Evolutionary conservation across 495 filamentous ascomycete genomes (phyloP), one percentile per base, ranked within the genome.

Genomic region (Aspergillus nanangensis): DNA sequence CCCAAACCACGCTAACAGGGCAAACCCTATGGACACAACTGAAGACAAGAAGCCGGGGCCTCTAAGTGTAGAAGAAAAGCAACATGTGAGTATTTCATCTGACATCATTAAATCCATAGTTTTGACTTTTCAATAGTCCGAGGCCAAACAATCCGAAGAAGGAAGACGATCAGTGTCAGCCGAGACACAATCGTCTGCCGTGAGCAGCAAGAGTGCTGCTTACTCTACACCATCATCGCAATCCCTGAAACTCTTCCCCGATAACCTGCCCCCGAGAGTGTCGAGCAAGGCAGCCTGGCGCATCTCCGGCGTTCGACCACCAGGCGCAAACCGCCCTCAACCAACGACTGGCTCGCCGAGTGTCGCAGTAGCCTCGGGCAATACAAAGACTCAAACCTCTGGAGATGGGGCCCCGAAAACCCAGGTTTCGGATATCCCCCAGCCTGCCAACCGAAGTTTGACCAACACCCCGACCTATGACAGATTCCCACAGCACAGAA

Each of bases 181-280:
- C 19, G 34, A 38, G 21, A 15, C 33, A 32, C 22, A 45, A 22
- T 17, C 20, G 24, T 23, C 25, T 29, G 4, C 32, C 42, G n/a
- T 7, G 17, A 32, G 5, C 21, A 11, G 1, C 15, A 31, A 23
- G 33, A 11, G 5, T 11, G 21, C 9, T 36, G 27, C 5, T 33
- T 38, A 20, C 7, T 45, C 5, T n/a, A 19, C 34, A 19, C 32
- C 15, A 47, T 42, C 47, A 31, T 36, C 58, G n/a, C 61, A 50
- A 2, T 44, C 61, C 0, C 44, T 71, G 43, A 71, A 69, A 33
- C 57, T 71, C 11, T 71, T 71, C 44, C 68, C 68, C 21, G 58
- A 66, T 41, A 54, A 66, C 3, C 50, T 58, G 32, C 58, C 66
- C 5, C 58, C 65, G n/a, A 63, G 64, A 9, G 48, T 58, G 7